A percentile compares a stretch with the other conserved stretches of the same genome.
Conservation (phyloP, 805 yeast genomes). For the Pichia membranifaciens region DNA sequence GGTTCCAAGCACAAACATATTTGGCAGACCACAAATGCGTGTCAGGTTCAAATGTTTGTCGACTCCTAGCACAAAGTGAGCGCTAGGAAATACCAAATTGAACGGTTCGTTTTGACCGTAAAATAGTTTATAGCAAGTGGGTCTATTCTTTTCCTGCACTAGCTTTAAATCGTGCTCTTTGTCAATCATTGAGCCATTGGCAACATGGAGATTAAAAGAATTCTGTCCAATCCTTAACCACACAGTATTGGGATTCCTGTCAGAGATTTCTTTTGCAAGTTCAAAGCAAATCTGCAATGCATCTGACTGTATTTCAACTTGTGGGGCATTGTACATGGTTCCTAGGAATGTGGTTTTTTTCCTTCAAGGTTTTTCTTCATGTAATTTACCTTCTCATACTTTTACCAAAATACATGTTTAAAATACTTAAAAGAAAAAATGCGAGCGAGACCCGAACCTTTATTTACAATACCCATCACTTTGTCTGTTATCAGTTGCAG, state of each 20-base stretch:
- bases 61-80: slow-evolving; percentile 22
- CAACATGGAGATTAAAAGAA: not conserved
- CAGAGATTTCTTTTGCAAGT: not conserved
- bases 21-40: not conserved
- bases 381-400: too few relatives aligned
- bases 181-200: not conserved
- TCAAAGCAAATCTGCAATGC: slow-evolving; percentile 2
- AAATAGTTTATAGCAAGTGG: not conserved
- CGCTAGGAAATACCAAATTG: not conserved
- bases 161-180: not conserved
- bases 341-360: too few relatives aligned
- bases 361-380: too few relatives aligned
- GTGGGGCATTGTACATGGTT: not conserved
- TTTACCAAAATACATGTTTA: too few relatives aligned
- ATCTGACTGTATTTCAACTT: slow-evolving; percentile 6
- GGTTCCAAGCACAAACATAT: slow-evolving; percentile 6
- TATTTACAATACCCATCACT: too few relatives aligned
- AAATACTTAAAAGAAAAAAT: too few relatives aligned
- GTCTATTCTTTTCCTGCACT: not conserved
- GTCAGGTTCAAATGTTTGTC: slow-evolving; percentile 5
- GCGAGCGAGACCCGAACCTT: too few relatives aligned
- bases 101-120: not conserved
- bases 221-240: slow-evolving; percentile 3
- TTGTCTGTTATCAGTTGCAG: too few relatives aligned
- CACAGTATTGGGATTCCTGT: not conserved